Base-by-base conservation (phyloP, 768 basidiomycete genomes). In the Floccularia luteovirens region DNA sequence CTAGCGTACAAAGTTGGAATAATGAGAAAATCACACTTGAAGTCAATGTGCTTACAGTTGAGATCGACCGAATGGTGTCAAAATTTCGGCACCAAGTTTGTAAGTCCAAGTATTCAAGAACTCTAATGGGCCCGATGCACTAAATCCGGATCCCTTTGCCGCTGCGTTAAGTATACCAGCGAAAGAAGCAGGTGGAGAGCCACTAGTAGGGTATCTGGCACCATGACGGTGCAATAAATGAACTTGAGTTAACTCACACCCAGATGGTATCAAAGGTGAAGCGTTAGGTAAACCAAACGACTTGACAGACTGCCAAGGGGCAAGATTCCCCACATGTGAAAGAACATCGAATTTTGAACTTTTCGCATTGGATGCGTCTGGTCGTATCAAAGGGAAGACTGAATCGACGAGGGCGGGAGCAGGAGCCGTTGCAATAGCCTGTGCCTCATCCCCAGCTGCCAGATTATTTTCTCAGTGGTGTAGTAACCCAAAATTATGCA, bases 21-120 rank as follows among this genome's bases (percentile, higher is more conserved):
- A 5, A 6, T 11, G 24, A 23, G 10, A 10, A 5, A 38, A 12
- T 10, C 5, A 8, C 7, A 38, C 10, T 5, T 19, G n/a, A n/a
- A 16, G 24, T 8, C 23, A 28, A 2, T 17, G n/a, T n/a, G 19
- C n/a, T 61, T 63, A 88, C 45, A 88, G 51, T 43, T 90, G 81
- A 41, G 75, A 71, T 28, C 87, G 68, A 6, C 86, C 85, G 46
- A 87, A 88, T 1, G 84, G 84, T 3, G 84, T 84, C 43, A 89
- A 57, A 32, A 77, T 70, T 58, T 89, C 88, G 43, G 74, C 75
- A 8, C 88, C 89, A 10, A 90, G 77, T 48, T 79, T 78, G 55
- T 82, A 90, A 2, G 72, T 74, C 86, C 86, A 90, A 24, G 67
- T 70, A 47, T 82, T 78, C 56, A 90, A 58, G 52, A 89, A 90